Base-by-base conservation (phyloP, 2,329 filamentous ascomycete species). In the Fusarium circinatum region DNA sequence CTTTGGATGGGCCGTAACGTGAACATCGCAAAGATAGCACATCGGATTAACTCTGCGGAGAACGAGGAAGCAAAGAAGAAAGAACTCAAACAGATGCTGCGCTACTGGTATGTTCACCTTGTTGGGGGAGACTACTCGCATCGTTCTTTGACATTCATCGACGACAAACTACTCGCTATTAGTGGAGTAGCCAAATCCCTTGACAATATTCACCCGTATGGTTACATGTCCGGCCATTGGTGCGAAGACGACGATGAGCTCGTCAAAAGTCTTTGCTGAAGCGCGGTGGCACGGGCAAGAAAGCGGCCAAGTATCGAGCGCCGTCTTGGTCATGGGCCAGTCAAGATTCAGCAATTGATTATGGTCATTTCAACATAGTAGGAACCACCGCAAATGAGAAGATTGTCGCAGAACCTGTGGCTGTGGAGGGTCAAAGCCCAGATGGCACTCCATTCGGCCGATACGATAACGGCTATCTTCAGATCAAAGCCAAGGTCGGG, bases 321-420 rank as follows among this genome's bases (percentile, higher is more conserved):
- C 49, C 63, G 6, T 66, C 63, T 7, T 66, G 49, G 63, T 66
- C 63, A 9, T 66, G 63, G 63, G 63, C 63, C 5, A 66, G 63
- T 26, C 63, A 66, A 11, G 30, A 66, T 11, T 65, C 60, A 6
- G 17, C 26, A 1, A 24, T 65, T 6, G 17, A 66, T 12, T 66
- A 65, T 7, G 14, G 8, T 5, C n/a, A 54, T 34, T 66, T 57
- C 10, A 56, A 14, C 9, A 34, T 49, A 15, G 15, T 44, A 5
- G 42, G 49, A 2, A 14, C 14, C 3, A 12, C 12, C 7, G 3
- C 5, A 0, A 12, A 20, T 2, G 22, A 49, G 0, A 20, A 5
- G 1, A 28, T 58, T 3, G 22, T 28, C 10, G 36, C 64, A n/a
- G 49, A 66, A 1, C 64, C 49, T 5, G 17, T 51, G 18, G 10